Evolutionary conservation across 192 early-diverging fungal species (phyloP), one percentile per base, ranked within the genome.

Genomic region (Entomortierella parvispora): DNA sequence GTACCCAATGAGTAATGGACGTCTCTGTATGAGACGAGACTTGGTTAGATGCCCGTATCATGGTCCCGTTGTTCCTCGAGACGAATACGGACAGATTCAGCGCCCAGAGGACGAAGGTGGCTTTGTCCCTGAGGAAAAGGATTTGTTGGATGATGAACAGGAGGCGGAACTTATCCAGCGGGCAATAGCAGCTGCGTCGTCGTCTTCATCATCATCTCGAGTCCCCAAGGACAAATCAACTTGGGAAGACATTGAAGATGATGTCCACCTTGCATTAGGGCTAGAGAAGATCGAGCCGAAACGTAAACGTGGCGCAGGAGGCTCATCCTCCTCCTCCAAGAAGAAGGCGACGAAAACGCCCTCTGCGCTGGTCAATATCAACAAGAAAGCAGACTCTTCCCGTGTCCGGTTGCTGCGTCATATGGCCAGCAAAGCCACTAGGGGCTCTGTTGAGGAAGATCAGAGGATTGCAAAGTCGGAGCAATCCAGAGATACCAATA

Each of bases 31-130:
- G 26, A 74, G 91, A 11, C 82, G 86, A 20, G 91, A 92, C 58
- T 66, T 92, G 37, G 81, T 88, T 2, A 86, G 83, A 25, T 92
- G 91, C 60, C 91, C 91, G 9, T 88, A 87, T 44, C 91, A 92
- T 66, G 91, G 91, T 0, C 61, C 46, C 15, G 80, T 90, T 18
- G 69, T 90, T 22, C 85, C 88, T 1, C 84, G 91, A 2, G 87
- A 92, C 54, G 86, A 90, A 52, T 48, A 79, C 11, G 85, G 85
- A 11, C 69, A 78, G 55, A 71, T 74, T 17, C 57, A 83, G 11
- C 34, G 61, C 28, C 68, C 76, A 9, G 20, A 56, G 17, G 62
- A 61, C 0, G 65, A 62, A 23, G 66, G 62, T 9, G 62, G 66
- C 15, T 55, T 49, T 56, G 45, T 70, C 3, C 65, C 25, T 17